Percentiles rank a stretch among this genome's conserved stretches.
Evolutionary conservation across 148 eudicot species (phyloP).

Genomic region (Rhododendron mucronatum): DNA sequence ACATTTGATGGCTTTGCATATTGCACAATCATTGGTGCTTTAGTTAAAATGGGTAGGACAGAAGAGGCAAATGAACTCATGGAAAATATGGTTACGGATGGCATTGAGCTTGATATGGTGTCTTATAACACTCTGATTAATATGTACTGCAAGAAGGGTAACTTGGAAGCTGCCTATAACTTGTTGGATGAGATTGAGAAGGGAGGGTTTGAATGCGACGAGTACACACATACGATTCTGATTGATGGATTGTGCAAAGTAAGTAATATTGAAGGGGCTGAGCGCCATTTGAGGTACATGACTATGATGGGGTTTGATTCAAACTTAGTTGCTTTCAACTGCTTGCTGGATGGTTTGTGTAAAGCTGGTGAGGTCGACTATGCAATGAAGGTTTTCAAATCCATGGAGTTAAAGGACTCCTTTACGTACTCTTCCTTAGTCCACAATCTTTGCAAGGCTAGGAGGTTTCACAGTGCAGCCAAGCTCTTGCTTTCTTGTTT

Average conservation of each 20-base stretch:
- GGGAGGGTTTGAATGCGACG: conserved; percentile 54
- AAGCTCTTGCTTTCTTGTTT: conserved; percentile 65
- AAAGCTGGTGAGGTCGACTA: conserved; percentile 51
- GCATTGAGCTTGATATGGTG: conserved; percentile 61
- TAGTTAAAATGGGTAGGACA: conserved; percentile 52
- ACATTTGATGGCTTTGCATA: conserved; percentile 81
- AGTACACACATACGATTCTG: conserved; percentile 75
- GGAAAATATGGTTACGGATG: conserved; percentile 57
- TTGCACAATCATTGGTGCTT: conserved; percentile 74
- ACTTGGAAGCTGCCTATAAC: conserved; percentile 47
- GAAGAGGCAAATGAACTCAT: conserved; percentile 50
- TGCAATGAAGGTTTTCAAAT: conserved; percentile 61
- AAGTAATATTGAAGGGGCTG: conserved; percentile 60
- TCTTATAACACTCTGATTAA: conserved; percentile 70
- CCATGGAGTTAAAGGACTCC: conserved; percentile 69
- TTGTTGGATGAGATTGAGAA: conserved; percentile 58
- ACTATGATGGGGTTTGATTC: conserved; percentile 37
- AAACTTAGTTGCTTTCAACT: conserved; percentile 66
- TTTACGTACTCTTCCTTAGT: conserved; percentile 82
- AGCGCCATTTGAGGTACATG: conserved; percentile 43
- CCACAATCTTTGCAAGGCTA: conserved; percentile 72
- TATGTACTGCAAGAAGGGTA: conserved; percentile 62
- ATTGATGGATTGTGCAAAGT: conserved; percentile 81
- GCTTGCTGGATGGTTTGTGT: conserved; percentile 57
- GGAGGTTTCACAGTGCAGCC: conserved; percentile 62